Percentiles rank a stretch among this genome's conserved stretches.
phyloP scores from a whole-genome alignment of 192 early-diverging fungal species.

The Backusella australiensis region DNA sequence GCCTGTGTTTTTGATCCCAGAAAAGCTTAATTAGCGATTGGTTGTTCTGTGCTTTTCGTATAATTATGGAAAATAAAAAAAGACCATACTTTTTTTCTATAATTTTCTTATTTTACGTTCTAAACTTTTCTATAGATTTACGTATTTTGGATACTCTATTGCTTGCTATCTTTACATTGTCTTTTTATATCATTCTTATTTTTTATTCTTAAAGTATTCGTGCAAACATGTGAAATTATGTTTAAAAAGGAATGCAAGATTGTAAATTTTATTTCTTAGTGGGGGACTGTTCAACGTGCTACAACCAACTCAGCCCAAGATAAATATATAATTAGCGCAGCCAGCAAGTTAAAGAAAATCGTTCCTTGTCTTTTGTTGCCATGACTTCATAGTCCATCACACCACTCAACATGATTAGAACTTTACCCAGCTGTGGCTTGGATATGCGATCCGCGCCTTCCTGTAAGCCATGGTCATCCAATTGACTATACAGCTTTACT shows the following conservation, averaged over 20 bases:
- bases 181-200: not conserved
- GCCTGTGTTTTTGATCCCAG: not conserved
- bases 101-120: not conserved
- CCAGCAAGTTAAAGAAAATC: constrained; percentile 51
- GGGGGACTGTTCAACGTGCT: not conserved
- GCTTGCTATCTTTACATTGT: not conserved
- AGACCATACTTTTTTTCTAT: not conserved
- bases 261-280: not conserved
- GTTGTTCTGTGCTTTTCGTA: not conserved
- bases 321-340: constrained; percentile 31
- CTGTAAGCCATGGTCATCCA: constrained; percentile 33
- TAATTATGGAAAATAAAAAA: not conserved
- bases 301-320: not conserved
- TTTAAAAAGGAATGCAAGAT: not conserved
- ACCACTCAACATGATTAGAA: constrained; percentile 42
- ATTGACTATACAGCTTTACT: constrained; percentile 49
- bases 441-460: constrained; percentile 29
- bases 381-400: constrained; percentile 57
- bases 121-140: not conserved
- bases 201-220: not conserved
- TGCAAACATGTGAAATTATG: not conserved
- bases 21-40: not conserved
- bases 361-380: constrained; percentile 37
- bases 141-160: not conserved
- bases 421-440: constrained; percentile 31